Percentiles rank a stretch among this genome's conserved stretches.
Conservation (phyloP, 345 rosid species). For the Anastatica hierochuntica region DNA sequence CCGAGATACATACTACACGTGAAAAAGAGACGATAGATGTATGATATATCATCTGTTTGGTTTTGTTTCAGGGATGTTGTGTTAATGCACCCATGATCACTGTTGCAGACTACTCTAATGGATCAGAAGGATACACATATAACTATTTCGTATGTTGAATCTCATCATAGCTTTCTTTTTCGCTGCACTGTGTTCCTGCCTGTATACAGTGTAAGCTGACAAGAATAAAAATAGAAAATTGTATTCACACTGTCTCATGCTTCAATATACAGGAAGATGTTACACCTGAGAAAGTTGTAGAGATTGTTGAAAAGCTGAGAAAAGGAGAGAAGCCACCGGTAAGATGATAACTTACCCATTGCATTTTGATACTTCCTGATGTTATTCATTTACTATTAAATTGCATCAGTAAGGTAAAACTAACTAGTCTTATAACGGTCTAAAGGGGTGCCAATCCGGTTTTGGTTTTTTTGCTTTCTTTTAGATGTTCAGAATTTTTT, state of each 20-base stretch:
- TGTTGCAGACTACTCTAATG: constrained; percentile 87
- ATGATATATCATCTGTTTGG: constrained; percentile 7
- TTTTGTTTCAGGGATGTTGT: constrained; percentile 75
- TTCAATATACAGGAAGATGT: constrained; percentile 80
- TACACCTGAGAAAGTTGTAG: constrained; percentile 78
- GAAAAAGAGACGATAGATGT: background rate
- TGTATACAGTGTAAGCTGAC: background rate
- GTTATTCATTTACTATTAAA: background rate
- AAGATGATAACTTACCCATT: constrained; percentile 19
- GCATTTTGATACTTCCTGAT: background rate
- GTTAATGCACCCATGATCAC: constrained; percentile 99
- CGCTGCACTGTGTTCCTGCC: background rate
- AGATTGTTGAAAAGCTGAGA: constrained; percentile 78
- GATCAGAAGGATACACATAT: constrained; percentile 92
- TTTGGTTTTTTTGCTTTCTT: too few relatives aligned
- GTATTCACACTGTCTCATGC: constrained; percentile 11
- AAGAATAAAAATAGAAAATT: background rate
- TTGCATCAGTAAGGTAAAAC: too few relatives aligned
- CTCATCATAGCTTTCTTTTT: constrained; percentile 4
- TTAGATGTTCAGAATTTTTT: too few relatives aligned
- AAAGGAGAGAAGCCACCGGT: constrained; percentile 91
- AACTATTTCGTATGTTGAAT: constrained; percentile 66
- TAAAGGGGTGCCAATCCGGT: too few relatives aligned
- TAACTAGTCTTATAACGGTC: too few relatives aligned
- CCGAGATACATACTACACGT: too few relatives aligned